Evolutionary conservation across 805 yeast species (phyloP).

Genomic region (Myxozyma mucilagina): DNA sequence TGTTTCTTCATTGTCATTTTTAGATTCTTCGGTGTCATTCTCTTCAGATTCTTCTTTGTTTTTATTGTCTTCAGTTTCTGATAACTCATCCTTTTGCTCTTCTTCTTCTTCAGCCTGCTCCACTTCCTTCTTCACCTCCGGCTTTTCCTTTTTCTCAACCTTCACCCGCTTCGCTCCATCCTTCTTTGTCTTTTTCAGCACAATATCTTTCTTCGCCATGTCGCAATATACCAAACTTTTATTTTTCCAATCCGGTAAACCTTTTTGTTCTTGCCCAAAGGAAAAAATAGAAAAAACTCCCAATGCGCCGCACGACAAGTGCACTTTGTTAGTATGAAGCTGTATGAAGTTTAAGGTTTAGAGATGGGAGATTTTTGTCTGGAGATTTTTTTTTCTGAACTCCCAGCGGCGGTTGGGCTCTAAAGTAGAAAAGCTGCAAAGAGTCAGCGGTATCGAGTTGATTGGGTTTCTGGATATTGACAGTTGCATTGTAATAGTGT

Average conservation of each 20-base stretch:
- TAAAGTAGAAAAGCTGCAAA: too few relatives aligned
- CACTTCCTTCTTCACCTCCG: conserved; percentile 41
- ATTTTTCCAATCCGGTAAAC: not conserved
- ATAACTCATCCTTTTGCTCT: not conserved
- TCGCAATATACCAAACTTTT: not conserved
- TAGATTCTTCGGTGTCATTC: conserved; percentile 30
- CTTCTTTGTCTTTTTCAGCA: not conserved
- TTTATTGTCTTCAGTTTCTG: not conserved
- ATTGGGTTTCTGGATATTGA: too few relatives aligned
- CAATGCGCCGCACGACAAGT: not conserved
- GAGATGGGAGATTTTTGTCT: too few relatives aligned
- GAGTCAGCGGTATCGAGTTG: not conserved
- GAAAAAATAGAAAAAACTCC: conserved; percentile 4
- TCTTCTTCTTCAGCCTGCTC: conserved; percentile 31
- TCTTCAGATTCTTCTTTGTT: conserved; percentile 31
- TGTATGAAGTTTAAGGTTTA: not conserved
- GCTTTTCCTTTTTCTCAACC: conserved; percentile 14
- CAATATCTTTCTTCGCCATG: not conserved
- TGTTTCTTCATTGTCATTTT: conserved; percentile 33
- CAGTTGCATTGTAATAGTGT: not conserved
- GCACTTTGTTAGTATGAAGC: not conserved
- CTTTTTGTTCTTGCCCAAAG: not conserved
- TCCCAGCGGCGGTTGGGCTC: too few relatives aligned
- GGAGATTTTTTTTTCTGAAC: too few relatives aligned
- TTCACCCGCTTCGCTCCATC: conserved; percentile 1